Evolutionary conservation across 1,284 basidiomycete species (phyloP), one percentile per base, ranked within the genome.

Genomic region (Boletus semigastroideus): DNA sequence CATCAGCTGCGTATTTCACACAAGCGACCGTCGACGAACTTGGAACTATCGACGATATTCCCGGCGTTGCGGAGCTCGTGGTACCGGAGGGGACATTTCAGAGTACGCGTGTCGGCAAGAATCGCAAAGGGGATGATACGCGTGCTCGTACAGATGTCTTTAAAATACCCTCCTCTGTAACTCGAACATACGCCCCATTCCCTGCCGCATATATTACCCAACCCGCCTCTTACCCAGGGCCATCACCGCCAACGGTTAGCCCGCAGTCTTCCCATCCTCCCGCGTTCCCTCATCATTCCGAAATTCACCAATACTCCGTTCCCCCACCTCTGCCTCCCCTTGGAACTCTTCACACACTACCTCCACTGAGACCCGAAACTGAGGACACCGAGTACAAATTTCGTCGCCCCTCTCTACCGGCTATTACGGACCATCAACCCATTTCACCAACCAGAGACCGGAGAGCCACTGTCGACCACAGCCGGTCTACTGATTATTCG

Each of bases 1-100:
- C 50, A 52, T 52, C 60, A 89, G 87, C 86, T 60, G 86, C 87
- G 5, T 90, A 90, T 68, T 90, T 88, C 65, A 87, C 87, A 17
- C 86, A 88, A 59, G 72, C 77, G 8, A 85, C 84, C 6, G 79
- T 87, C 25, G 83, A 87, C 63, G 73, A 78, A 41, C 73, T 89
- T 36, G 75, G 75, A 38, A 86, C 85, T 3, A 77, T 90, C 43
- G 84, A 88, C 57, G 79, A 84, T 59, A 72, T 84, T 59, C 73
- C 74, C 12, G 71, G 72, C 17, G 72, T 87, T 19, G 73, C 75
- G 34, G 74, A 77, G 48, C 72, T 87, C 25, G 68, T 69, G 11
- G 78, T 87, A 2, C 83, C 86, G 0, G 72, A 79, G 5, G 82
- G 79, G 27, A 68, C 81, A 41, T 89, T 87, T 66, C 79, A 78